Evolutionary conservation across 2,329 filamentous ascomycete genomes (phyloP).

Genomic region (Colletotrichum costaricense): DNA sequence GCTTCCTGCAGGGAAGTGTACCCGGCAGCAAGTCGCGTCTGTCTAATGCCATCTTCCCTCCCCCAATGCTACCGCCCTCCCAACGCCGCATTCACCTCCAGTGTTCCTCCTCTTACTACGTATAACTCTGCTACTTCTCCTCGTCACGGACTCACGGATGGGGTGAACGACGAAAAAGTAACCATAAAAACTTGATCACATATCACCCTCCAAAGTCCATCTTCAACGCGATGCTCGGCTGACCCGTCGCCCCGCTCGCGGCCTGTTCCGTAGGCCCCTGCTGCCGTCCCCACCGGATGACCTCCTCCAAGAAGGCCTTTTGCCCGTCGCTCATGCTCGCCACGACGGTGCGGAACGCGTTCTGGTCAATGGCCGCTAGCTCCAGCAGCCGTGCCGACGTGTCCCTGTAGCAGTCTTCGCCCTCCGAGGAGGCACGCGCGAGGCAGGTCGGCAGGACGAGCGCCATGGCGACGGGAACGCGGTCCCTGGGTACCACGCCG

Average conservation of each 20-base stretch:
- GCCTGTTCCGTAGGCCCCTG: slow-evolving; percentile 53
- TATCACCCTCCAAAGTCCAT: slow-evolving; percentile 81
- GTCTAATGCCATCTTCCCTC: neutral
- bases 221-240: slow-evolving; percentile 91
- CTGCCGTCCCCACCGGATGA: slow-evolving; percentile 75
- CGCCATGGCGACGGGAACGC: slow-evolving; percentile 73
- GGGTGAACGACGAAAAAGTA: neutral
- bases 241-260: slow-evolving; percentile 57
- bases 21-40: neutral
- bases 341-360: slow-evolving; percentile 80
- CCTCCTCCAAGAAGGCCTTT: slow-evolving; percentile 82
- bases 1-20: neutral
- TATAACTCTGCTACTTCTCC: neutral
- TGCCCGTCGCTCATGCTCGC: slow-evolving; percentile 76
- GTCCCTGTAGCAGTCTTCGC: slow-evolving; percentile 72
- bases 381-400: slow-evolving; percentile 83
- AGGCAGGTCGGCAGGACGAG: slow-evolving; percentile 84
- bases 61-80: neutral
- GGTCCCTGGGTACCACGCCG: slow-evolving; percentile 55
- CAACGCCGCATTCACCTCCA: neutral
- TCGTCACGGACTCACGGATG: too few relatives aligned
- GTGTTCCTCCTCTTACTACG: neutral
- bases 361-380: slow-evolving; percentile 80
- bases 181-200: neutral
- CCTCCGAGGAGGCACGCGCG: slow-evolving; percentile 74